Evolutionary conservation across 2,329 filamentous ascomycete genomes (phyloP).

Genomic region (Xylaria arbuscula): DNA sequence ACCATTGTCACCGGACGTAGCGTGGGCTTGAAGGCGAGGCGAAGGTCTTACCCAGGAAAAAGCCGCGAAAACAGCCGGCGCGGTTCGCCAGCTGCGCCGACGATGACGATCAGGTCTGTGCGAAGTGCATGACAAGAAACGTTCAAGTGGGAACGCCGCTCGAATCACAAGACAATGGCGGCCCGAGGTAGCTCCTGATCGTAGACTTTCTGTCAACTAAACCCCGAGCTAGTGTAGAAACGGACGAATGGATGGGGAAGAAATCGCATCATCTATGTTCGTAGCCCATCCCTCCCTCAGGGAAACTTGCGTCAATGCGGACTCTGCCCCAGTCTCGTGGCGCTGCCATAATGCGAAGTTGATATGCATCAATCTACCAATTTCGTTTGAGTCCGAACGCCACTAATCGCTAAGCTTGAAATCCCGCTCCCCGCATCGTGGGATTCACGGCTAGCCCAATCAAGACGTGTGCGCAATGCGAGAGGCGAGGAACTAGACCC

Average conservation of each 20-base stretch:
- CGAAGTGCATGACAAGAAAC: background rate
- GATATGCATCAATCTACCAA: slow-evolving; percentile 3
- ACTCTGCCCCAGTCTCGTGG: slow-evolving; percentile 69
- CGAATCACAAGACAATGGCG: slow-evolving; percentile 20
- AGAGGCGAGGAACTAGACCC: slow-evolving; percentile 74
- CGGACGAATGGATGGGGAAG: slow-evolving; percentile 22
- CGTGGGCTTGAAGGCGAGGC: slow-evolving; percentile 1
- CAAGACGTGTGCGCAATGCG: slow-evolving; percentile 64
- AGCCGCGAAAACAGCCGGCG: background rate
- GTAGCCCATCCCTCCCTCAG: slow-evolving; percentile 5
- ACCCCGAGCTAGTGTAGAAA: background rate
- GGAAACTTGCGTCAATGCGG: slow-evolving; percentile 64
- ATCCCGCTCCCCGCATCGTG: slow-evolving; percentile 67
- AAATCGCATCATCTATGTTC: slow-evolving; percentile 7
- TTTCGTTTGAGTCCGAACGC: slow-evolving; percentile 73
- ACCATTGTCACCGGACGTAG: slow-evolving; percentile 5
- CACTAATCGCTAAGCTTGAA: slow-evolving; percentile 75
- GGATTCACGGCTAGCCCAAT: slow-evolving; percentile 70
- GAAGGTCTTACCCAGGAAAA: background rate
- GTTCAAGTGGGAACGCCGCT: background rate
- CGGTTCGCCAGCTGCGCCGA: background rate
- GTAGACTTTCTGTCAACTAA: slow-evolving; percentile 11
- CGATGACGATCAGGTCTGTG: background rate
- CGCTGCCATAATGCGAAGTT: slow-evolving; percentile 73
- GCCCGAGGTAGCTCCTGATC: slow-evolving; percentile 18